A percentile compares a stretch with the other conserved stretches of the same genome.
Conservation (phyloP, 345 rosid genomes). For the Triadica sebifera region DNA sequence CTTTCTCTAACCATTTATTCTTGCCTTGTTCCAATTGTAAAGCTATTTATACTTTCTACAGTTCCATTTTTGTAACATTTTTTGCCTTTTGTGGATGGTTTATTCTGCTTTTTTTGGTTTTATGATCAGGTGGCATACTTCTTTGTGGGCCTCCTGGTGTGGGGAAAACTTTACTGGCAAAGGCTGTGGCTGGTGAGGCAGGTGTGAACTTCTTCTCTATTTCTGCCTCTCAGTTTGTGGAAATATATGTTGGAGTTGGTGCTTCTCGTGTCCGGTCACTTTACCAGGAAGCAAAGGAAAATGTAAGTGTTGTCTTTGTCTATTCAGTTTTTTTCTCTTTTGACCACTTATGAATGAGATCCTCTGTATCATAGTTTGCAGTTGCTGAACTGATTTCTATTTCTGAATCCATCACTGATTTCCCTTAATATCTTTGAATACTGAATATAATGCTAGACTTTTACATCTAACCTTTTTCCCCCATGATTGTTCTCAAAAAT, state of each 20-base stretch:
- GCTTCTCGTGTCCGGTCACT: slow-evolving; percentile 93
- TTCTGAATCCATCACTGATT: neutral
- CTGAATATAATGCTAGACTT: neutral
- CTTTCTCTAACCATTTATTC: neutral
- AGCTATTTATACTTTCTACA: neutral
- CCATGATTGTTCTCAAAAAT: neutral
- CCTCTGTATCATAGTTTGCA: neutral
- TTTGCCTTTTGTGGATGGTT: slow-evolving; percentile 6
- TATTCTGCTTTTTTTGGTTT: slow-evolving; percentile 22
- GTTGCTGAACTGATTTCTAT: neutral
- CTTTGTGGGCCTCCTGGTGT: slow-evolving; percentile 97
- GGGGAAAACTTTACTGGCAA: slow-evolving; percentile 86
- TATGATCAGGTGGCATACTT: slow-evolving; percentile 79
- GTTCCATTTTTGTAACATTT: neutral
- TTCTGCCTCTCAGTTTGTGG: slow-evolving; percentile 97
- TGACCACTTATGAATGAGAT: neutral
- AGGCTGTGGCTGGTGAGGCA: slow-evolving; percentile 99
- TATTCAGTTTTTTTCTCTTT: slow-evolving; percentile 2
- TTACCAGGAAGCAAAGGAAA: slow-evolving; percentile 87
- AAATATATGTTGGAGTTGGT: slow-evolving; percentile 94
- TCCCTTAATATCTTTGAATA: neutral
- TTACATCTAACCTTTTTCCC: neutral
- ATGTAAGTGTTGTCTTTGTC: slow-evolving; percentile 40
- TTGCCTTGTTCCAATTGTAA: slow-evolving; percentile 1
- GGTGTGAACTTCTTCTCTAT: slow-evolving; percentile 95